A percentile compares a stretch with the other conserved stretches of the same genome.
Evolutionary conservation across 148 eudicot species (phyloP).

Genomic region (Linanthus parryae): DNA sequence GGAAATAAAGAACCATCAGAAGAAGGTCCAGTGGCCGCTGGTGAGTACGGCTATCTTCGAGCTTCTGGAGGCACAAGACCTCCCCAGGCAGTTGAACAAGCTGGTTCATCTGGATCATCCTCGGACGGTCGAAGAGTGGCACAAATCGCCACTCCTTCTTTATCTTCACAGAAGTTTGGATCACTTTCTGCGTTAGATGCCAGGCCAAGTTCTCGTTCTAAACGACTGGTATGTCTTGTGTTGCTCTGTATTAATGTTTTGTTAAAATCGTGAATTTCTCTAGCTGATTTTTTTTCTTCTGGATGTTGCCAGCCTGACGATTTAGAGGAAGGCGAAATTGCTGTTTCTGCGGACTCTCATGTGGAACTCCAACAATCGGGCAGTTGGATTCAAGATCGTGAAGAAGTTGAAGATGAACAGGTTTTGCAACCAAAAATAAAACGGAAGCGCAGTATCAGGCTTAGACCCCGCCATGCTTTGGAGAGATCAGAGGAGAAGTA

Average conservation of each 20-base stretch:
- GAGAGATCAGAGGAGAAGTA: slow-evolving; percentile 63
- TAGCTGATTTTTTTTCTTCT: slow-evolving; percentile 15
- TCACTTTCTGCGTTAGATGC: slow-evolving; percentile 90
- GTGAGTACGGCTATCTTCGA: slow-evolving; percentile 50
- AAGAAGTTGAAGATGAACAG: slow-evolving; percentile 94
- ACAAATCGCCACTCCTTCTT: slow-evolving; percentile 51
- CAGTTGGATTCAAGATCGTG: slow-evolving; percentile 90
- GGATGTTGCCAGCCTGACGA: slow-evolving; percentile 59
- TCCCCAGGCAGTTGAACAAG: slow-evolving; percentile 44
- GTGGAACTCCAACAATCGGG: slow-evolving; percentile 90
- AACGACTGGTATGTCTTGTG: slow-evolving; percentile 42
- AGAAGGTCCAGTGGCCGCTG: slow-evolving; percentile 37
- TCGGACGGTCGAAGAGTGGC: slow-evolving; percentile 55
- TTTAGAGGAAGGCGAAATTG: slow-evolving; percentile 93
- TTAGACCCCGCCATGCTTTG: slow-evolving; percentile 48
- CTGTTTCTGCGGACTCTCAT: slow-evolving; percentile 76
- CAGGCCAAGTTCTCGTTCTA: slow-evolving; percentile 73
- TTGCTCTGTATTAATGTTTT: slow-evolving; percentile 2
- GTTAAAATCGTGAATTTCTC: slow-evolving; percentile 1
- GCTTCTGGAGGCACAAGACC: slow-evolving; percentile 33
- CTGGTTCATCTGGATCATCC: slow-evolving; percentile 83
- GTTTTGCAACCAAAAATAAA: slow-evolving; percentile 89
- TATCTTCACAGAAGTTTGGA: slow-evolving; percentile 86
- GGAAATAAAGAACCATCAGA: slow-evolving; percentile 56
- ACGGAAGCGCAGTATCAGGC: slow-evolving; percentile 79